phyloP scores from a whole-genome alignment of 1,284 basidiomycete species.

The Inonotus obliquus region DNA sequence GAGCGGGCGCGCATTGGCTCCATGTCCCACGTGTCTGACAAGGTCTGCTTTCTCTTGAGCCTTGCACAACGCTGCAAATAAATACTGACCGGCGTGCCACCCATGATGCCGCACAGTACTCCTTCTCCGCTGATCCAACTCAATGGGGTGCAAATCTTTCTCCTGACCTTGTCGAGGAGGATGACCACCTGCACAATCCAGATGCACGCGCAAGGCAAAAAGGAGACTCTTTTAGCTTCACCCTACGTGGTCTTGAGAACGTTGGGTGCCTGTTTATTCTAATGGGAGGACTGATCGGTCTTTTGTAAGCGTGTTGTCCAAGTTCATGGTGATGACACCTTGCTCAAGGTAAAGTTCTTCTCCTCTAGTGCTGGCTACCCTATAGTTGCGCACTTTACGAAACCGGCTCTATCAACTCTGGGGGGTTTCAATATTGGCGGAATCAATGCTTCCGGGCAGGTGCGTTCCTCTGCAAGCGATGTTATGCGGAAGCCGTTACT shows the following conservation, averaged over 20 bases:
- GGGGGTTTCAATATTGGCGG: constrained; percentile 68
- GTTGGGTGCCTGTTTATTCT: constrained; percentile 60
- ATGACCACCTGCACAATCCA: constrained; percentile 45
- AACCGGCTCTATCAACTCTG: constrained; percentile 28
- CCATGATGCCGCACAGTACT: constrained; percentile 9
- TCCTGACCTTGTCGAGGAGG: constrained; percentile 18
- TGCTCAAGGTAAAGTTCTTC: not conserved
- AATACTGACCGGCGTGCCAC: not conserved
- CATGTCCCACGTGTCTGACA: constrained; percentile 14
- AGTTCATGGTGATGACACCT: not conserved
- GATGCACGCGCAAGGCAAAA: constrained; percentile 28
- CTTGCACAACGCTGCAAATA: not conserved
- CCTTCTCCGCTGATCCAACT: constrained; percentile 16
- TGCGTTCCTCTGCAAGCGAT: constrained; percentile 21
- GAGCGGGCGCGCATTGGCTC: constrained; percentile 3
- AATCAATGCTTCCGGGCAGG: constrained; percentile 69
- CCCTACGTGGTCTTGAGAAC: constrained; percentile 53
- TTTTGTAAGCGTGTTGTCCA: constrained; percentile 41
- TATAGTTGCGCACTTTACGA: constrained; percentile 46
- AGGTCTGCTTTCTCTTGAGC: not conserved
- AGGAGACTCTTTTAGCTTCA: constrained; percentile 34
- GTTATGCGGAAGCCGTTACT: not conserved
- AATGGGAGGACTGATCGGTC: constrained; percentile 39
- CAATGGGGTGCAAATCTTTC: constrained; percentile 19
- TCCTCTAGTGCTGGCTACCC: constrained; percentile 43